These are phyloP conservation scores for Diaporthe longicolla DNA, from an alignment of 2,329 filamentous ascomycete genomes.

Conservation along the genomic window DNA sequence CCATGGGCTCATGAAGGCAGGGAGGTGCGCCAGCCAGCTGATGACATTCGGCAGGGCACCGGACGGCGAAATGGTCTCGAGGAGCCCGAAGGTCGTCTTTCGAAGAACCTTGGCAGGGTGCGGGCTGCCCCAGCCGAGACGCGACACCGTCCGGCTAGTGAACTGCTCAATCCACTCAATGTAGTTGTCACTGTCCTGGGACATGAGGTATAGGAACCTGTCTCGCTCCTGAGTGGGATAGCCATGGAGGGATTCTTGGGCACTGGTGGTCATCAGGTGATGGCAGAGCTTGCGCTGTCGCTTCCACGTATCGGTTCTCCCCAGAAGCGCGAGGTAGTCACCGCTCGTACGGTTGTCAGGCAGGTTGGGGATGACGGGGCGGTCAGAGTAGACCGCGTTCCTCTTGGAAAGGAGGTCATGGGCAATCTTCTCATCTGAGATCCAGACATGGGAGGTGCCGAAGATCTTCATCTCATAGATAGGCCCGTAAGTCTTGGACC, in stretches of 20 bases:
- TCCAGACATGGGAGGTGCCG: slow-evolving; percentile 62
- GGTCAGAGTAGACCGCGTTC: slow-evolving; percentile 61
- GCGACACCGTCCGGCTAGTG: slow-evolving; percentile 60
- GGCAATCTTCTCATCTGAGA: slow-evolving; percentile 61
- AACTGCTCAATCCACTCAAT: slow-evolving; percentile 63
- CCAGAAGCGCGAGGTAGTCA: slow-evolving; percentile 61
- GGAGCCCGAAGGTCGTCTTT: slow-evolving; percentile 61
- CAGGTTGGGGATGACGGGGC: slow-evolving; percentile 62
- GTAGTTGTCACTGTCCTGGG: slow-evolving; percentile 57
- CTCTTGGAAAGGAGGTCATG: slow-evolving; percentile 60
- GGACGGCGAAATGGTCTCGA: slow-evolving; percentile 61
- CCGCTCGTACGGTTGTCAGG: slow-evolving; percentile 63
- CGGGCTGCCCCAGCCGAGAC: slow-evolving; percentile 61
- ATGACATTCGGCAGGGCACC: slow-evolving; percentile 60
- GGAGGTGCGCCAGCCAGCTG: slow-evolving; percentile 56
- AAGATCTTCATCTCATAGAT: slow-evolving; percentile 64
- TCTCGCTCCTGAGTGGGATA: slow-evolving; percentile 62
- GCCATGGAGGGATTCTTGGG: slow-evolving; percentile 55
- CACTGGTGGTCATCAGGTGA: slow-evolving; percentile 58
- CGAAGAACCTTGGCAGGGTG: slow-evolving; percentile 57
- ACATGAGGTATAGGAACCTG: slow-evolving; percentile 60
- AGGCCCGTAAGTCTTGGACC: slow-evolving; percentile 61
- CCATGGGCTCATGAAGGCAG: slow-evolving; percentile 59
- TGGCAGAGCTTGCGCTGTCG: slow-evolving; percentile 62
- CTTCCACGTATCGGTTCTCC: slow-evolving; percentile 61